Base-by-base conservation (phyloP, 2,329 filamentous ascomycete species). In the Dactylellina drechsleri region DNA sequence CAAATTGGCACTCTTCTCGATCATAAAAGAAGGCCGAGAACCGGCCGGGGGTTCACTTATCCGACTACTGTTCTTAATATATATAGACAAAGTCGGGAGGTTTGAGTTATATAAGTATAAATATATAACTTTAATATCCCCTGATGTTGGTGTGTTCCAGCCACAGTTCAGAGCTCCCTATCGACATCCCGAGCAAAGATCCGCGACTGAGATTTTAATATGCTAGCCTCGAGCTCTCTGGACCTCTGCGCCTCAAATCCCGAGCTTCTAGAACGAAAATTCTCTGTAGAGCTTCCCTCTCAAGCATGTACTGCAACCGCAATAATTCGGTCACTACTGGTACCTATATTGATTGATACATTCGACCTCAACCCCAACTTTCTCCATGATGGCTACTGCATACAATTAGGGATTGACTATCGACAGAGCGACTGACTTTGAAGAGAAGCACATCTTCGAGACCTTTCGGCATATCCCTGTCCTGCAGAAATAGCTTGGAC, bases 131-230 rank as follows among this genome's bases (percentile, higher is more conserved):
- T 15, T 6, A n/a, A 6, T 23, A 18, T 52, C 20, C 47, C 47
- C 3, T 26, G 18, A 5, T 6, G 2, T n/a, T 2, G 6, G 10
- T 52, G 1, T 13, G 47, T 52, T 52, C 47, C 18, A 23, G 47
- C 47, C 18, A 6, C 43, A 23, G 6, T 23, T 52, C 18, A 18
- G 20, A 52, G n/a, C 18, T 52, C 18, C 16, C 20, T 52, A 52
- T 52, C 64, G 23, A 41, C 56, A 15, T 36, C 47, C 66, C 66
- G 66, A 70, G 66, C 18, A 62, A 70, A 61, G 49, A 62, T 62
- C 66, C 66, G 66, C 57, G 50, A 62, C 31, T 40, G 13, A 31
- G 45, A 36, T 40, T 62, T 60, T 31, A 47, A 47, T 6, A 47
- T 47, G 15, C 36, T 8, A 41, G 26, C 15, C 7, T 13, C 31